Percentiles rank a stretch among this genome's conserved stretches.
Evolutionary conservation across 2,329 filamentous ascomycete species (phyloP).

Genomic region (Dothideomycetidae sp.): DNA sequence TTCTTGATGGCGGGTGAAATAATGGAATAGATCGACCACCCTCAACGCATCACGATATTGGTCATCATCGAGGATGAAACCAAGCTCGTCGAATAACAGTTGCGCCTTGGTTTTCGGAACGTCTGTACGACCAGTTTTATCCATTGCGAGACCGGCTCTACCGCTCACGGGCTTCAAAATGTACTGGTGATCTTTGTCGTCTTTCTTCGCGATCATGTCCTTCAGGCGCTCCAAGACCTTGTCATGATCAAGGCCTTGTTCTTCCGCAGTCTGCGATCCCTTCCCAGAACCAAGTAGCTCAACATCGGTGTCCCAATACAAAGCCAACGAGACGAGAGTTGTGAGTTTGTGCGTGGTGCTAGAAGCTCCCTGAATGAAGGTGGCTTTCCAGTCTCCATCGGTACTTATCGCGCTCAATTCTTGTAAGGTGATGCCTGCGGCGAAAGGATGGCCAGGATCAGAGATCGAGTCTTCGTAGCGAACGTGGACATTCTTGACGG

Average conservation of each 20-base stretch:
- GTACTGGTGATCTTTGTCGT: conserved; percentile 65
- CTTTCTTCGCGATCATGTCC: conserved; percentile 61
- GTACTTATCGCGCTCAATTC: conserved; percentile 97
- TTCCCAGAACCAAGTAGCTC: conserved; percentile 68
- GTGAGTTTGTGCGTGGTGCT: conserved; percentile 85
- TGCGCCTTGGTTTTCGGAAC: conserved; percentile 80
- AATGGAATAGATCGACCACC: conserved; percentile 97
- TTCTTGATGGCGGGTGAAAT: conserved; percentile 93
- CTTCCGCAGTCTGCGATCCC: conserved; percentile 47
- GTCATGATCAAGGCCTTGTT: conserved; percentile 52
- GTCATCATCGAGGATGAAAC: conserved; percentile 90
- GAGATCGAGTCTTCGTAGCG: conserved; percentile 97
- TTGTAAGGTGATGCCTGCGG: conserved; percentile 78
- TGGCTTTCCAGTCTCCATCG: conserved; percentile 85
- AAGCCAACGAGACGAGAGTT: conserved; percentile 71
- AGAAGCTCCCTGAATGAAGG: conserved; percentile 80
- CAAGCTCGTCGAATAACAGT: conserved; percentile 90
- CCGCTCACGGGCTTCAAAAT: conserved; percentile 93
- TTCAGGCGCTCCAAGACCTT: conserved; percentile 67
- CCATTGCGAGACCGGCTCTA: conserved; percentile 83
- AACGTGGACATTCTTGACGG: conserved; percentile 95
- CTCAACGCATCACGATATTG: conserved; percentile 96
- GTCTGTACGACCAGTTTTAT: conserved; percentile 73
- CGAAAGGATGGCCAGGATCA: conserved; percentile 86
- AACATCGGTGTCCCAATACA: conserved; percentile 98